phyloP scores from a whole-genome alignment of 1,284 basidiomycete species.

The Cutaneotrichosporon cyanovorans region DNA sequence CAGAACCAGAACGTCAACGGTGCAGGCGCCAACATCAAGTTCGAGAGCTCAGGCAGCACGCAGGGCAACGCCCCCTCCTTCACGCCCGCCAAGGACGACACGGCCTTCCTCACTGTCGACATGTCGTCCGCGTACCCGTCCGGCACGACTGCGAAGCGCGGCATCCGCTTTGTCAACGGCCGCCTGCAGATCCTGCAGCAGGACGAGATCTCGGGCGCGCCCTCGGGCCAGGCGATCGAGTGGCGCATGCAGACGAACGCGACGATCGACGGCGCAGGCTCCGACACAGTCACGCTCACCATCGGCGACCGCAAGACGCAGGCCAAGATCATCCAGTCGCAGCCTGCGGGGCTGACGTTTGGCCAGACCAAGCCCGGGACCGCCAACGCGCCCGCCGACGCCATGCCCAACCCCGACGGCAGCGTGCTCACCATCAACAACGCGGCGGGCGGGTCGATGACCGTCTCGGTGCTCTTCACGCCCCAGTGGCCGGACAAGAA shows the following conservation, averaged over 20 bases:
- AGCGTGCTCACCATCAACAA: constrained; percentile 66
- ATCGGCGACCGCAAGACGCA: constrained; percentile 55
- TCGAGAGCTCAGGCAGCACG: constrained; percentile 55
- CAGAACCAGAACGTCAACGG: constrained; percentile 73
- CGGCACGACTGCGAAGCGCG: constrained; percentile 59
- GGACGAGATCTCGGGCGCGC: constrained; percentile 63
- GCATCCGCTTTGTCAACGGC: constrained; percentile 76
- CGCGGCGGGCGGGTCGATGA: constrained; percentile 62
- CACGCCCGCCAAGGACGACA: constrained; percentile 59
- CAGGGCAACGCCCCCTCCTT: constrained; percentile 67
- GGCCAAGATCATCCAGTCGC: constrained; percentile 53
- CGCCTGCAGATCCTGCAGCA: constrained; percentile 86
- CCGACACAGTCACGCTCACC: constrained; percentile 50
- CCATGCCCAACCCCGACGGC: constrained; percentile 71
- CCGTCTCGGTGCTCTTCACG: constrained; percentile 70
- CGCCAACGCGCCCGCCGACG: constrained; percentile 42
- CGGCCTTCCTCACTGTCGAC: constrained; percentile 76
- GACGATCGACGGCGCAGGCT: constrained; percentile 40
- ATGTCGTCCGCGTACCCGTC: constrained; percentile 66
- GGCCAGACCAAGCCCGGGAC: constrained; percentile 22
- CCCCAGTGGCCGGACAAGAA: constrained; percentile 69
- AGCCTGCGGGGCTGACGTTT: constrained; percentile 40
- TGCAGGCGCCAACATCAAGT: constrained; percentile 52
- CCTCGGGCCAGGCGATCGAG: constrained; percentile 52
- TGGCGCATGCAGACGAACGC: constrained; percentile 92